Evolutionary conservation across 306 rosid species (phyloP), one percentile per base, ranked within the genome.

Genomic region (Sechiopsis laciniata): DNA sequence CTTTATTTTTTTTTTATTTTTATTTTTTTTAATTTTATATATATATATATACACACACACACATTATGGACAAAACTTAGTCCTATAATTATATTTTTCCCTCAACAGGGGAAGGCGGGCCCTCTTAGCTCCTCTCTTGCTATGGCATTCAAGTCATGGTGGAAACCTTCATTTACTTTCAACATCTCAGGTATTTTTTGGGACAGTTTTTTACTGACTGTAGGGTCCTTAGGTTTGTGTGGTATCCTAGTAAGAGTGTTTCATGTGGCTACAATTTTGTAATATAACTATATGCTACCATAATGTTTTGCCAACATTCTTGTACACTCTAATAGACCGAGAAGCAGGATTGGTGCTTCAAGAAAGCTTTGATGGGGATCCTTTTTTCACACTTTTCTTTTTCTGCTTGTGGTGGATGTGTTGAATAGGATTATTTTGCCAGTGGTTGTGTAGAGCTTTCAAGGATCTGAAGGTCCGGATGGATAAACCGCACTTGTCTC

Each of bases 121-220:
- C 91, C 92, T 78, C 84, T 71, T 53, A 86, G 87, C 83, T 94
- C 96, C 53, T 81, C 96, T 16, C 55, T 83, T 64, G 88, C 89
- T 70, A 68, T 85, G 80, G 97, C 97, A 66, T 89, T 91, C 83
- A 94, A 94, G 78, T 89, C 97, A 61, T 94, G 99, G 99, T 94
- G 97, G 99, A 91, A 89, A 82, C 99, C 99, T 79, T 82, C 99
- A 75, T 89, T 94, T 79, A 89, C 99, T 74, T 83, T 86, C 82
- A 87, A 79, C 80, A 71, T 94, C 82, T 89, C 99, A 86, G 99
- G 99, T 94, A 73, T 58, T 67, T 71, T 60, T 71, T 13, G 65
- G 56, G 53, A 76, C 78, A 66, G 37, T 54, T 59, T 66, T 29
- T 16, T 76, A 65, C 69, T 37, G 58, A 74, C 52, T 46, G 37